These are phyloP conservation scores for Beta lomatogona DNA, from an alignment of 179 eudicot species.

Conservation along the genomic window DNA sequence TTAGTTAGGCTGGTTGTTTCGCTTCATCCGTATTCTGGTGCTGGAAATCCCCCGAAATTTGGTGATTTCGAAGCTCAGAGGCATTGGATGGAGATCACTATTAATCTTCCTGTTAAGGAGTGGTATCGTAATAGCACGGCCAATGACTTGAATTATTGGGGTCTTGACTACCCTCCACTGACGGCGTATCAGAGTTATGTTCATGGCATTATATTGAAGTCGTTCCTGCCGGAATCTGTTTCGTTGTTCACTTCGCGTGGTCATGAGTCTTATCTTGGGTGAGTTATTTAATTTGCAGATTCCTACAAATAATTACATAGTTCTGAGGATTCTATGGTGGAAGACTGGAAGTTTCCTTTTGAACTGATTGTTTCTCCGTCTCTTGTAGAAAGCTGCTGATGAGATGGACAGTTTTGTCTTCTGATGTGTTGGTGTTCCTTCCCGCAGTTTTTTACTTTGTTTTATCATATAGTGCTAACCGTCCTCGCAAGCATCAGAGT, in stretches of 20 bases:
- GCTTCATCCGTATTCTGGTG: constrained; percentile 86
- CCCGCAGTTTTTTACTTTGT: constrained; percentile 76
- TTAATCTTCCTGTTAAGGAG: constrained; percentile 66
- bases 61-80: constrained; percentile 99
- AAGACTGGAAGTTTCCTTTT: constrained; percentile 4
- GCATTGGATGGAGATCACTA: constrained; percentile 99
- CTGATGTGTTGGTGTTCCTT: constrained; percentile 77
- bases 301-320: neutral
- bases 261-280: constrained; percentile 93
- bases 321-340: neutral
- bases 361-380: constrained; percentile 26
- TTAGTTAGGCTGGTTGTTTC: constrained; percentile 72
- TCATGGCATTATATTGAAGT: constrained; percentile 66
- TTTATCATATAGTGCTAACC: constrained; percentile 45
- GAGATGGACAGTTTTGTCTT: constrained; percentile 91
- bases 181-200: constrained; percentile 94
- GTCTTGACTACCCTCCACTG: constrained; percentile 96
- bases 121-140: constrained; percentile 83
- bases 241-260: constrained; percentile 75
- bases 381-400: constrained; percentile 87
- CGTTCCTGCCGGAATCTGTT: constrained; percentile 73
- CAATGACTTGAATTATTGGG: constrained; percentile 89
- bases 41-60: constrained; percentile 71
- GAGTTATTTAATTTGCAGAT: constrained; percentile 24
- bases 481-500: constrained; percentile 35